A percentile compares a stretch with the other conserved stretches of the same genome.
These are phyloP conservation scores for Lachnellula cervina DNA, from an alignment of 2,329 filamentous ascomycete species.

Conservation along the genomic window DNA sequence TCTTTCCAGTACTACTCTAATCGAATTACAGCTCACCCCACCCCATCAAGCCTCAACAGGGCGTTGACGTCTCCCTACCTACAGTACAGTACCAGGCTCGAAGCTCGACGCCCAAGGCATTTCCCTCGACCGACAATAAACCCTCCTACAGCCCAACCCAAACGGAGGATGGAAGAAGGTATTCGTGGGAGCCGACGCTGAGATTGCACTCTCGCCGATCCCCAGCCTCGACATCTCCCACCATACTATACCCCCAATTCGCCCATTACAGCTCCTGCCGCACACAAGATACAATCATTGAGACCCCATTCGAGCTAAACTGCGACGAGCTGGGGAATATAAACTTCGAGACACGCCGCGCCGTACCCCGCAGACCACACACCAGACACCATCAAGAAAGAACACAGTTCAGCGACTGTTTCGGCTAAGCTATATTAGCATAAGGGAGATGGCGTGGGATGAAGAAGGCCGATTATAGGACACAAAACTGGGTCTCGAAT, in stretches of 20 bases:
- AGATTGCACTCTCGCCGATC: constrained; percentile 60
- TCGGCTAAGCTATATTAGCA: constrained; percentile 57
- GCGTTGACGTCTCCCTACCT: constrained; percentile 42
- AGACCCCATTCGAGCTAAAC: constrained; percentile 53
- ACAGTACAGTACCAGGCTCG: too few species aligned
- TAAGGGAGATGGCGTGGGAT: constrained; percentile 36
- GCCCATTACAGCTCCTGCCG: constrained; percentile 31
- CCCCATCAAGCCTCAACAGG: constrained; percentile 65
- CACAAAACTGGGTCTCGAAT: constrained; percentile 4
- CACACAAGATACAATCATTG: constrained; percentile 31
- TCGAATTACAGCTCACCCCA: constrained; percentile 47
- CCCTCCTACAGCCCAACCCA: constrained; percentile 52
- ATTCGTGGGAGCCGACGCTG: constrained; percentile 51
- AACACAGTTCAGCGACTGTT: constrained; percentile 62
- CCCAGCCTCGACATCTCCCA: constrained; percentile 40
- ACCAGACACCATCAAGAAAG: constrained; percentile 47
- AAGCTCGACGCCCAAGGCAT: constrained; percentile 55
- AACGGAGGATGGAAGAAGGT: constrained; percentile 46
- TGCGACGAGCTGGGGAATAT: constrained; percentile 45
- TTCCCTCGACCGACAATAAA: constrained; percentile 62
- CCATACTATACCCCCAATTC: constrained; percentile 30
- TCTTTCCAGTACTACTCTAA: not conserved
- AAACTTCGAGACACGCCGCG: constrained; percentile 49
- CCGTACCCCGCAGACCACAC: constrained; percentile 53
- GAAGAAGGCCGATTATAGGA: not conserved